These are phyloP conservation scores for Paramecium tetraurelia DNA, from an alignment of 73 alveolate species.

Conservation along the genomic window DNA sequence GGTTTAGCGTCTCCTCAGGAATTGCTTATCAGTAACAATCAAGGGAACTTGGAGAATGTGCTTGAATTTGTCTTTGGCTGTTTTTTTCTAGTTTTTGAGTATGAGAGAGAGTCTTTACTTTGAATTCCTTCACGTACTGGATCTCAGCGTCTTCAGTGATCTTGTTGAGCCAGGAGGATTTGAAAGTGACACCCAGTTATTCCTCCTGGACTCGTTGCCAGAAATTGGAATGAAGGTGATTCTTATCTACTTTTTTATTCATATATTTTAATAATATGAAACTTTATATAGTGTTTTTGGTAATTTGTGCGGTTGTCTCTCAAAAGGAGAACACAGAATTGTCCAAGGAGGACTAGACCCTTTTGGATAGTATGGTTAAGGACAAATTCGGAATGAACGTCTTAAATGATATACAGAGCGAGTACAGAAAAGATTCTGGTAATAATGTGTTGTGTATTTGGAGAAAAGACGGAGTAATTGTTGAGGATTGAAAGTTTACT, in stretches of 20 bases:
- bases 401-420: neutral
- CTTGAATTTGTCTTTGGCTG: slow-evolving; percentile 1
- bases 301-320: neutral
- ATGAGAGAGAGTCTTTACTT: neutral
- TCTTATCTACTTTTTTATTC: neutral
- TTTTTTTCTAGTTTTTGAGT: neutral
- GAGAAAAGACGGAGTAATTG: neutral
- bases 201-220: slow-evolving; percentile 4
- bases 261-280: neutral
- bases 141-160: slow-evolving; percentile 26
- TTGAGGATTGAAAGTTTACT: neutral
- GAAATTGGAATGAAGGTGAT: slow-evolving; percentile 3
- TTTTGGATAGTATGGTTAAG: neutral
- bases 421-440: neutral
- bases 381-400: neutral
- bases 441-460: neutral
- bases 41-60: slow-evolving; percentile 25
- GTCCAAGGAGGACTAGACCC: neutral
- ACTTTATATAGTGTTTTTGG: neutral
- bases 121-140: neutral
- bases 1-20: slow-evolving; percentile 13
- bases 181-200: neutral
- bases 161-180: neutral
- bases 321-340: neutral
- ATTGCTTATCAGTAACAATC: neutral